Percentiles rank a stretch among this genome's conserved stretches.
Evolutionary conservation across 2,329 filamentous ascomycete genomes (phyloP).

Genomic region (Pyrenophora seminiperda): DNA sequence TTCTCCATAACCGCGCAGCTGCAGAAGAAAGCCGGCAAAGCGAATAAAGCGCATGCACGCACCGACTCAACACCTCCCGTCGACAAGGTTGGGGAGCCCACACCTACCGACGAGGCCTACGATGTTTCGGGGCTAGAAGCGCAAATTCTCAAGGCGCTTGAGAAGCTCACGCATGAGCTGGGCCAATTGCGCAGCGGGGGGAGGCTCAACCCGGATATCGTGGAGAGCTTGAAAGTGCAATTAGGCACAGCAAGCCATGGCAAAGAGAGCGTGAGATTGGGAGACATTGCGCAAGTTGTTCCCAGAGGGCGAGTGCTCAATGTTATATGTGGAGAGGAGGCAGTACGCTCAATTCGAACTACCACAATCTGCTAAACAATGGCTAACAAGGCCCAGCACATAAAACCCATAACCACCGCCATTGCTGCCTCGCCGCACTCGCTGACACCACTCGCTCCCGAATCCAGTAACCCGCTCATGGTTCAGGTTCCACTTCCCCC

Average conservation of each 20-base stretch:
- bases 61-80: constrained; percentile 43
- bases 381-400: constrained; percentile 49
- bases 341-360: constrained; percentile 52
- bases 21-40: constrained; percentile 61
- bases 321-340: constrained; percentile 68
- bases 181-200: constrained; percentile 67
- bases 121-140: constrained; percentile 64
- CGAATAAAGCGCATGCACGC: constrained; percentile 48
- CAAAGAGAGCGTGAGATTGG: constrained; percentile 60
- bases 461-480: constrained; percentile 56
- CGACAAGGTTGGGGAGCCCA: constrained; percentile 30
- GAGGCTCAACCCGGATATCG: constrained; percentile 64
- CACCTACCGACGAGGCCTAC: constrained; percentile 59
- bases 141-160: constrained; percentile 60
- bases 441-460: constrained; percentile 57
- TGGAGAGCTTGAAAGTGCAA: constrained; percentile 66
- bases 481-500: constrained; percentile 62
- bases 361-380: background rate
- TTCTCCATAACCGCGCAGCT: constrained; percentile 53
- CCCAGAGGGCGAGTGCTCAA: constrained; percentile 66
- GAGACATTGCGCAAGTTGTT: constrained; percentile 70
- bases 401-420: constrained; percentile 60
- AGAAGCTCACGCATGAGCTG: constrained; percentile 65
- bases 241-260: constrained; percentile 53
- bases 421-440: constrained; percentile 59